Evolutionary conservation across 2,329 filamentous ascomycete genomes (phyloP).

Genomic region (Cordyceps fumosorosea): DNA sequence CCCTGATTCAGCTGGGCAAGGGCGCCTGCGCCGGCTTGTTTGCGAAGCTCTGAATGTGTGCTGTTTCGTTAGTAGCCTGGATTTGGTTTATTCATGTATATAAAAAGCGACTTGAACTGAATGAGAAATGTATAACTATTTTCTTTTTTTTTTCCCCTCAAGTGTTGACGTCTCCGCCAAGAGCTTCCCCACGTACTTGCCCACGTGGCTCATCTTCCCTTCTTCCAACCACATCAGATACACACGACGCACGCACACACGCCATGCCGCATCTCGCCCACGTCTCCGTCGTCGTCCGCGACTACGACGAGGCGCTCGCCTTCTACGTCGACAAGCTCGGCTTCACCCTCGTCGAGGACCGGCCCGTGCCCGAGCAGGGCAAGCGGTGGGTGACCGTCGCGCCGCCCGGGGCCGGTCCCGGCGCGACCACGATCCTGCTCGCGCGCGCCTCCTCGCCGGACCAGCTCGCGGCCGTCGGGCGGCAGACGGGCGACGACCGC

Average conservation of each 20-base stretch:
- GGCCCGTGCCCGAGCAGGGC: constrained; percentile 6
- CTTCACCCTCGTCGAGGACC: constrained; percentile 16
- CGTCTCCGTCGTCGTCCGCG: constrained; percentile 14
- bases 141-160: neutral
- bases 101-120: constrained; percentile 2
- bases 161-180: neutral
- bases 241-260: neutral
- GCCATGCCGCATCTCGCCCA: constrained; percentile 15
- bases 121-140: constrained; percentile 1
- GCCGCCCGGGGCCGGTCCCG: neutral
- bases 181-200: neutral
- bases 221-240: neutral
- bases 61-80: neutral
- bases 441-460: constrained; percentile 13
- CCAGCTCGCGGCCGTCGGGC: constrained; percentile 13
- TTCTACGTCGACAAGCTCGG: constrained; percentile 15
- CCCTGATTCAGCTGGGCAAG: constrained; percentile 70
- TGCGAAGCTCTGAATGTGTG: constrained; percentile 48
- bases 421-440: constrained; percentile 10
- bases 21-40: constrained; percentile 62
- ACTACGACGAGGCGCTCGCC: constrained; percentile 16
- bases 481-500: constrained; percentile 14
- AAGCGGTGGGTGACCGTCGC: constrained; percentile 15
- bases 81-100: neutral
- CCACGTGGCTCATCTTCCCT: neutral